Conservation (phyloP, 2,329 filamentous ascomycete genomes). For the Chaetomiaceae sp. region DNA sequence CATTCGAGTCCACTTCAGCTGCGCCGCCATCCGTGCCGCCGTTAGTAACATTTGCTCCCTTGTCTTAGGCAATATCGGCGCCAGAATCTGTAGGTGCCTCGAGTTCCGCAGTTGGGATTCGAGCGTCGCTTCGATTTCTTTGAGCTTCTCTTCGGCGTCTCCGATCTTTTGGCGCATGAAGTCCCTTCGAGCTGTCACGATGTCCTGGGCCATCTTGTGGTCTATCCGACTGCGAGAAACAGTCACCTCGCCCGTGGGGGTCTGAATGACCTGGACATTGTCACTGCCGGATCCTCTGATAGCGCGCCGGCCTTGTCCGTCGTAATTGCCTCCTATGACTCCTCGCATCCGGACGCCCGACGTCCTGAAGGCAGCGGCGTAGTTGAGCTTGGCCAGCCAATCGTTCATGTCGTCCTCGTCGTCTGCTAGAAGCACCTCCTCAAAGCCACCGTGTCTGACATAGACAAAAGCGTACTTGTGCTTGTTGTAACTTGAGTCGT, state of each 20-base stretch:
- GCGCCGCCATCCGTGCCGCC: constrained; percentile 76
- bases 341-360: constrained; percentile 87
- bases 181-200: constrained; percentile 72
- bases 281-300: constrained; percentile 66
- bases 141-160: constrained; percentile 75
- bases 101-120: constrained; percentile 83
- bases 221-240: constrained; percentile 70
- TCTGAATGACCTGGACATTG: constrained; percentile 55
- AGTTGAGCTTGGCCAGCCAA: constrained; percentile 94
- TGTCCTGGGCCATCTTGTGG: constrained; percentile 77
- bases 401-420: constrained; percentile 90
- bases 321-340: constrained; percentile 76
- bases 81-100: constrained; percentile 79
- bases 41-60: constrained; percentile 80
- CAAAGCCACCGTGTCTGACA: constrained; percentile 75
- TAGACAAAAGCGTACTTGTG: constrained; percentile 95
- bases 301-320: constrained; percentile 69
- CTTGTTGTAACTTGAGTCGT: constrained; percentile 82
- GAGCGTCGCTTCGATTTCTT: constrained; percentile 65
- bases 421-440: constrained; percentile 87
- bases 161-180: constrained; percentile 78
- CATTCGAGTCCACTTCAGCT: constrained; percentile 88
- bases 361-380: constrained; percentile 88
- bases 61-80: constrained; percentile 85
- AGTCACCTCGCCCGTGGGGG: constrained; percentile 65